A percentile compares a stretch with the other conserved stretches of the same genome.
These are phyloP conservation scores for Xerocomellus dryophilus DNA, from an alignment of 768 basidiomycete species.

Conservation along the genomic window DNA sequence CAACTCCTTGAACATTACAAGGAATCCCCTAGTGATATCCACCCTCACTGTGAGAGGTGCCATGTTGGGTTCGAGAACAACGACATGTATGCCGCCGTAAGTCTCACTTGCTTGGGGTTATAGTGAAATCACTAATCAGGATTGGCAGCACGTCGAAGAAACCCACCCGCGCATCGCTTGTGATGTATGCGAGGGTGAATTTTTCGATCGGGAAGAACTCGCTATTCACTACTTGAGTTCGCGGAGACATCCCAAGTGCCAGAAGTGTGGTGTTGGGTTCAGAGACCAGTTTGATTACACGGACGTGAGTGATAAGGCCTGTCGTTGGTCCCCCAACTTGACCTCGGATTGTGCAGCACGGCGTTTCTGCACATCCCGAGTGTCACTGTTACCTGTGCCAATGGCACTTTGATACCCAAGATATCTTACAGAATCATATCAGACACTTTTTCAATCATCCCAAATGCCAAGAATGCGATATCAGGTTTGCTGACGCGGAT, in stretches of 20 bases:
- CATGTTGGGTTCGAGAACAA: slow-evolving; percentile 35
- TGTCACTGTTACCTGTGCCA: slow-evolving; percentile 36
- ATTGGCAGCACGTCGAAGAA: slow-evolving; percentile 37
- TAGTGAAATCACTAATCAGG: not conserved
- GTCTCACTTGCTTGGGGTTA: not conserved
- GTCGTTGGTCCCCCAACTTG: slow-evolving; percentile 2
- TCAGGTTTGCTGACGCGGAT: slow-evolving; percentile 40
- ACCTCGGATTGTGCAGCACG: slow-evolving; percentile 26
- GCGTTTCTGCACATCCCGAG: slow-evolving; percentile 32
- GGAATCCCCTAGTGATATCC: slow-evolving; percentile 32
- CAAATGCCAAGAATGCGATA: slow-evolving; percentile 41
- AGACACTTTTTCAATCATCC: slow-evolving; percentile 43
- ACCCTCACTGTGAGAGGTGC: slow-evolving; percentile 38
- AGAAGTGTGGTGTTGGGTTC: slow-evolving; percentile 28
- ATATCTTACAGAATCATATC: slow-evolving; percentile 41
- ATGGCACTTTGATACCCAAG: slow-evolving; percentile 38
- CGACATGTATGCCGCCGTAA: slow-evolving; percentile 29
- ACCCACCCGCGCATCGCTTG: slow-evolving; percentile 39
- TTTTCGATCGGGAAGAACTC: slow-evolving; percentile 25
- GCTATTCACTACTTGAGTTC: slow-evolving; percentile 27
- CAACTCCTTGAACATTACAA: slow-evolving; percentile 40
- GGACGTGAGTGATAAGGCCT: slow-evolving; percentile 20
- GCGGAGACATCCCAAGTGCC: slow-evolving; percentile 28
- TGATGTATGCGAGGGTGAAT: slow-evolving; percentile 23
- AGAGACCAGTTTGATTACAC: slow-evolving; percentile 26